Conservation (phyloP, 805 yeast species). For the Maudiozyma turicensis region DNA sequence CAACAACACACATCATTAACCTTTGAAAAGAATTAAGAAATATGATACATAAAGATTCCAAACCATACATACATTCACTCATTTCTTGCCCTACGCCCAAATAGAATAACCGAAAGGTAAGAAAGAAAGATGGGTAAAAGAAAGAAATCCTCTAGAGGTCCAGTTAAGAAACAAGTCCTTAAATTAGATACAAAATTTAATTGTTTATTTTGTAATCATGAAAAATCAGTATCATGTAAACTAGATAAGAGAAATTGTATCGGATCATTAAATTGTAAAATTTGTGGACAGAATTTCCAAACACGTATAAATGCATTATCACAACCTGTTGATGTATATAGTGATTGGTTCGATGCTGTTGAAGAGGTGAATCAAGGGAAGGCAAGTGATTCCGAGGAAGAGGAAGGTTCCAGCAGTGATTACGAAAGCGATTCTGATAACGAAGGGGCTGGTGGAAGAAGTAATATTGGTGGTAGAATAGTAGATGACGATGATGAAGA, state of each 20-base stretch:
- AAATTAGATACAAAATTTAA: conserved; percentile 75
- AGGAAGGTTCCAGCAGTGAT: conserved; percentile 26
- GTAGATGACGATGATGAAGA: conserved; percentile 9
- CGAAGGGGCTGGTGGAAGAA: conserved; percentile 5
- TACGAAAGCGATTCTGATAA: conserved; percentile 31
- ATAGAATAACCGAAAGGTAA: too few species aligned
- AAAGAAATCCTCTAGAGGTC: conserved; percentile 76
- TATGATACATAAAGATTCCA: too few species aligned
- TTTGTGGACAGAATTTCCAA: conserved; percentile 91
- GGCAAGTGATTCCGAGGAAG: conserved; percentile 28
- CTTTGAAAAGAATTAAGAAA: too few species aligned
- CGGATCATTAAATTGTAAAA: conserved; percentile 80
- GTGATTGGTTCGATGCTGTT: conserved; percentile 98
- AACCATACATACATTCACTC: too few species aligned
- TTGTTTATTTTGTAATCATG: conserved; percentile 93
- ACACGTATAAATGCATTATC: conserved; percentile 66
- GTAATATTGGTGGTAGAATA: conserved; percentile 2
- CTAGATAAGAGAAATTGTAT: conserved; percentile 78
- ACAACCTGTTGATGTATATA: conserved; percentile 89
- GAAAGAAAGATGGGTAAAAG: conserved; percentile 50
- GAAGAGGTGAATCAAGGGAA: conserved; percentile 45
- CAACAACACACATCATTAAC: too few species aligned
- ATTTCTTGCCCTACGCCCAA: neutral
- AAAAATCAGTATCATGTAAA: conserved; percentile 78
- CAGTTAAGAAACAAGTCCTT: conserved; percentile 68